Evolutionary conservation across 1,139 yeast genomes (phyloP).

Genomic region (Waltiozyma sp.): DNA sequence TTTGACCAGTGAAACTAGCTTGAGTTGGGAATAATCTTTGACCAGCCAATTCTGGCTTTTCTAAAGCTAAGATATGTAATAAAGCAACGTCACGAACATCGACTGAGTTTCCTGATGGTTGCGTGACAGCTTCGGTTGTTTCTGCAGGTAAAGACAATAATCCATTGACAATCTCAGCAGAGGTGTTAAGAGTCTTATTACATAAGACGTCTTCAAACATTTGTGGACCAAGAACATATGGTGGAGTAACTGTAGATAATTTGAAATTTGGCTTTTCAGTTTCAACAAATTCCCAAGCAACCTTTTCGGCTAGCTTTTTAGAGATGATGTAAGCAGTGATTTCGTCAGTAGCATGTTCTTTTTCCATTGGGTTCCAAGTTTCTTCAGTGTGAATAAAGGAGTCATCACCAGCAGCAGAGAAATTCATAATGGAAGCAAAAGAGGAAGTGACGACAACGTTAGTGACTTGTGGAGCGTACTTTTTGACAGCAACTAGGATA

Average conservation of each 20-base stretch:
- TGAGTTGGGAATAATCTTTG: constrained; percentile 22
- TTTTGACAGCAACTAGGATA: constrained; percentile 31
- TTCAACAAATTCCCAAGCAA: constrained; percentile 43
- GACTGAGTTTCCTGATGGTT: constrained; percentile 17
- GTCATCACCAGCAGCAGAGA: constrained; percentile 22
- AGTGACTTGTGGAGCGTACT: constrained; percentile 35
- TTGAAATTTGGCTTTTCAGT: constrained; percentile 29
- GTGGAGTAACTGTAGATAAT: constrained; percentile 38
- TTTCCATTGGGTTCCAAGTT: constrained; percentile 32
- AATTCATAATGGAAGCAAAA: constrained; percentile 40
- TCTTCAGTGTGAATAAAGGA: constrained; percentile 19
- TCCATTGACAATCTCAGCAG: constrained; percentile 20
- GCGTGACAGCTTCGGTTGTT: constrained; percentile 11
- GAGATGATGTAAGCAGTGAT: constrained; percentile 37
- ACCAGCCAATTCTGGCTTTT: constrained; percentile 23
- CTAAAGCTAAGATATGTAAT: constrained; percentile 30
- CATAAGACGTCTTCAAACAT: constrained; percentile 24
- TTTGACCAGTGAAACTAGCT: constrained; percentile 11
- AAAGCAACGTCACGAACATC: constrained; percentile 36
- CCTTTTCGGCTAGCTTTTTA: constrained; percentile 40
- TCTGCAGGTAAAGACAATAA: constrained; percentile 19
- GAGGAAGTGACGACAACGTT: constrained; percentile 48
- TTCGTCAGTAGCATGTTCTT: constrained; percentile 24
- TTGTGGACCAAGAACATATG: constrained; percentile 40
- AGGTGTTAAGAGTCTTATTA: constrained; percentile 28